Evolutionary conservation across 2,329 filamentous ascomycete species (phyloP).

Genomic region (Fusarium vanettenii): DNA sequence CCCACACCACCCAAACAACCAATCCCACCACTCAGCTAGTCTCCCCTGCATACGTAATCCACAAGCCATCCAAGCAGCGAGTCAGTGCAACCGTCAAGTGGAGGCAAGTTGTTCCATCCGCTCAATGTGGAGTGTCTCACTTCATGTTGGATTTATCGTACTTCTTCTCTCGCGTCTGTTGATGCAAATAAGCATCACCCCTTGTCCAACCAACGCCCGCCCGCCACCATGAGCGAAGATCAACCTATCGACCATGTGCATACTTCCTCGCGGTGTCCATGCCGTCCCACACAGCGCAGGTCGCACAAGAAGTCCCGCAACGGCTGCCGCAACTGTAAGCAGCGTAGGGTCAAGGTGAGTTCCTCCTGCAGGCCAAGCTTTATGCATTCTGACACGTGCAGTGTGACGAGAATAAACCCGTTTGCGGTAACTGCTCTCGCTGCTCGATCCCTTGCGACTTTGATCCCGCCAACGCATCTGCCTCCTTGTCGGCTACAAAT

Average conservation of each 20-base stretch:
- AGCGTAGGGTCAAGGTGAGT: constrained; percentile 3
- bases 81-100: background rate
- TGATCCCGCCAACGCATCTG: background rate
- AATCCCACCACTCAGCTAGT: background rate
- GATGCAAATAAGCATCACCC: background rate
- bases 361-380: background rate
- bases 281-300: background rate
- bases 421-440: background rate
- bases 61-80: background rate
- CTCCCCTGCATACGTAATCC: background rate
- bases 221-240: background rate
- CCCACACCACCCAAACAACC: background rate
- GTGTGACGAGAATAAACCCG: background rate
- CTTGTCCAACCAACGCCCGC: background rate
- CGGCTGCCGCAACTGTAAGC: constrained; percentile 9
- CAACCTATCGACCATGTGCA: background rate
- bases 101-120: background rate
- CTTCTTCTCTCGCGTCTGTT: background rate
- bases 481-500: background rate
- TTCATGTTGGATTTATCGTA: background rate
- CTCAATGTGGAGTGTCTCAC: background rate
- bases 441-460: background rate
- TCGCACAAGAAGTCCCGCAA: constrained; percentile 15
- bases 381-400: background rate
- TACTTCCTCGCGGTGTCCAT: constrained; percentile 3